Percentiles rank a stretch among this genome's conserved stretches.
phyloP scores from a whole-genome alignment of 805 yeast genomes.

The Tetrapisispora pingtungensis region DNA sequence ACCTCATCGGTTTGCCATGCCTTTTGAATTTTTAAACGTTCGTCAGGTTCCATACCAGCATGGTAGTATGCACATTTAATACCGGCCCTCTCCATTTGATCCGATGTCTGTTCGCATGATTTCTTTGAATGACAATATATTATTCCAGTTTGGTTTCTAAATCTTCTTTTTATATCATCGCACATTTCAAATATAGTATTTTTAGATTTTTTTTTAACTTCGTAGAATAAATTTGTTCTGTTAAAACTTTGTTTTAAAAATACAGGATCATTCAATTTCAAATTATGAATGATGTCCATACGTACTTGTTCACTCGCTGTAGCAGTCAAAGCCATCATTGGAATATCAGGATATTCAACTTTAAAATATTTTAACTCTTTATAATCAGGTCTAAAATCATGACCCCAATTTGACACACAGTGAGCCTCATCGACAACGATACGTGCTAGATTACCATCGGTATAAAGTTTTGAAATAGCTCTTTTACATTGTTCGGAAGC shows the following conservation, averaged over 20 bases:
- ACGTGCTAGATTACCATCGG: conserved; percentile 55
- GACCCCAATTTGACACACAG: conserved; percentile 98
- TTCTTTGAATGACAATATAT: conserved; percentile 88
- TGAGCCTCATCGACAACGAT: conserved; percentile 96
- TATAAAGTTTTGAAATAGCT: conserved; percentile 49
- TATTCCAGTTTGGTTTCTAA: conserved; percentile 62
- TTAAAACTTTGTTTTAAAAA: conserved; percentile 86
- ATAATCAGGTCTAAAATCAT: conserved; percentile 94
- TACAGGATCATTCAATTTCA: conserved; percentile 51
- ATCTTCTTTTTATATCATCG: conserved; percentile 42
- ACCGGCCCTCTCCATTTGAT: conserved; percentile 47
- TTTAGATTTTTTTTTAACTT: conserved; percentile 56
- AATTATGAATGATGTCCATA: conserved; percentile 72
- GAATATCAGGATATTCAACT: conserved; percentile 62
- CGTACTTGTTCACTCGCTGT: conserved; percentile 90
- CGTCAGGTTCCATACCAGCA: conserved; percentile 86
- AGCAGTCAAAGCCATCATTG: conserved; percentile 93
- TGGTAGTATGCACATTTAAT: conserved; percentile 72
- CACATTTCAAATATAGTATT: conserved; percentile 47
- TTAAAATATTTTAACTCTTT: conserved; percentile 70
- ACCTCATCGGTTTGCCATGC: conserved; percentile 69
- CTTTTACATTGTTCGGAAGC: conserved; percentile 59
- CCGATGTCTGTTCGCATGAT: conserved; percentile 73
- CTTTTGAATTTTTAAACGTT: conserved; percentile 59
- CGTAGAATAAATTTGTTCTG: conserved; percentile 74